phyloP scores from a whole-genome alignment of 305 asterid genomes.

The Nicotiana rustica region DNA sequence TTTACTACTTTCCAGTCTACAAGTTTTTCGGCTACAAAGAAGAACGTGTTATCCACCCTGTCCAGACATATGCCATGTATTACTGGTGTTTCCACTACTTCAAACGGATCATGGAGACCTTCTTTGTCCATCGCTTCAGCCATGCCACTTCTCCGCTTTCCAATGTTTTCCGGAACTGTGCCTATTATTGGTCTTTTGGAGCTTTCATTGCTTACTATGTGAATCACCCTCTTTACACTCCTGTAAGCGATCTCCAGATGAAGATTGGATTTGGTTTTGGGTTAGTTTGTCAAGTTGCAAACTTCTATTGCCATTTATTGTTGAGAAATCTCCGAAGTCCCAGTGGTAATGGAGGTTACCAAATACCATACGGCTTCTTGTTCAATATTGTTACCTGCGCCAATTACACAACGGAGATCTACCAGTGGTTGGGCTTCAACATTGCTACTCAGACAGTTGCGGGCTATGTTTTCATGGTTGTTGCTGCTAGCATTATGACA shows the following conservation, averaged over 20 bases:
- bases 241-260: constrained; percentile 86
- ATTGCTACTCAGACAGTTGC: constrained; percentile 91
- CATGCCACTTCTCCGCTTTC: constrained; percentile 94
- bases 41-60: constrained; percentile 73
- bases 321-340: constrained; percentile 83
- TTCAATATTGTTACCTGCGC: constrained; percentile 95
- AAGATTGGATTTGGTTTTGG: constrained; percentile 87
- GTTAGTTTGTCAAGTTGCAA: constrained; percentile 79
- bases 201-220: constrained; percentile 82
- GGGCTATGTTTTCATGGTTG: constrained; percentile 87
- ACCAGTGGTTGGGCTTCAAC: constrained; percentile 98
- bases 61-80: constrained; percentile 87
- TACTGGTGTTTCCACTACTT: constrained; percentile 96
- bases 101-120: constrained; percentile 94
- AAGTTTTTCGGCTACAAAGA: constrained; percentile 73
- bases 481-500: constrained; percentile 95
- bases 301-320: constrained; percentile 87
- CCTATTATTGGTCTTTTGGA: constrained; percentile 96
- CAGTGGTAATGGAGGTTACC: constrained; percentile 77
- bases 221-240: constrained; percentile 92
- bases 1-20: constrained; percentile 77
- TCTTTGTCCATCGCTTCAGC: constrained; percentile 95
- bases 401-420: constrained; percentile 92
- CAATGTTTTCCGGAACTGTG: constrained; percentile 93
- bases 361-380: constrained; percentile 89